Evolutionary conservation across 164 flowering plant genomes (phyloP).

Genomic region (Liquidambar formosana): DNA sequence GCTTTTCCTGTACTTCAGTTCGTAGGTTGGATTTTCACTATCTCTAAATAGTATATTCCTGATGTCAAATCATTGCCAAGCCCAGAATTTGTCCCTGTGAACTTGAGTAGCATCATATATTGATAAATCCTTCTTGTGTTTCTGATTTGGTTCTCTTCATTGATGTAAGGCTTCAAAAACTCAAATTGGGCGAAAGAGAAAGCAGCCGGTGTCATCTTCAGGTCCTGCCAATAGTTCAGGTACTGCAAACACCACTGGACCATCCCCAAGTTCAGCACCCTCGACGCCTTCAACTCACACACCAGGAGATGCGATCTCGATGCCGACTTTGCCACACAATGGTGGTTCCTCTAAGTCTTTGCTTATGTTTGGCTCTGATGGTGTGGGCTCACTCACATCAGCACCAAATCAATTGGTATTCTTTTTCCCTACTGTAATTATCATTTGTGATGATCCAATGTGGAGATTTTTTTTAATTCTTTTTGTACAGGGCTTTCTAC

Average conservation of each 20-base stretch:
- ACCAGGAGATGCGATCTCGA: conserved; percentile 36
- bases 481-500: background rate
- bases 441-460: background rate
- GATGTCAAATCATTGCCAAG: background rate
- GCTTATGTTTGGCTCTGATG: conserved; percentile 40
- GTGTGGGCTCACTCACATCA: conserved; percentile 31
- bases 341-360: conserved; percentile 36
- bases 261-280: conserved; percentile 37
- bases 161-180: conserved; percentile 37
- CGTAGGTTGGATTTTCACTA: background rate
- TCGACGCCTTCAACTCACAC: conserved; percentile 46
- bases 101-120: background rate
- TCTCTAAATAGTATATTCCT: background rate
- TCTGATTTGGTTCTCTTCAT: background rate
- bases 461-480: background rate
- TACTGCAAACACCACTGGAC: conserved; percentile 41
- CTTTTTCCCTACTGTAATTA: background rate
- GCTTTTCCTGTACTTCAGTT: background rate
- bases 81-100: background rate
- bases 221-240: conserved; percentile 47
- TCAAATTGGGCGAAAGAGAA: conserved; percentile 42
- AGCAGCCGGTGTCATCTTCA: conserved; percentile 42
- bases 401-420: conserved; percentile 36
- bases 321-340: conserved; percentile 27
- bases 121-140: background rate